These are phyloP conservation scores for Venturia asperata DNA, from an alignment of 2,329 filamentous ascomycete species.

Conservation along the genomic window DNA sequence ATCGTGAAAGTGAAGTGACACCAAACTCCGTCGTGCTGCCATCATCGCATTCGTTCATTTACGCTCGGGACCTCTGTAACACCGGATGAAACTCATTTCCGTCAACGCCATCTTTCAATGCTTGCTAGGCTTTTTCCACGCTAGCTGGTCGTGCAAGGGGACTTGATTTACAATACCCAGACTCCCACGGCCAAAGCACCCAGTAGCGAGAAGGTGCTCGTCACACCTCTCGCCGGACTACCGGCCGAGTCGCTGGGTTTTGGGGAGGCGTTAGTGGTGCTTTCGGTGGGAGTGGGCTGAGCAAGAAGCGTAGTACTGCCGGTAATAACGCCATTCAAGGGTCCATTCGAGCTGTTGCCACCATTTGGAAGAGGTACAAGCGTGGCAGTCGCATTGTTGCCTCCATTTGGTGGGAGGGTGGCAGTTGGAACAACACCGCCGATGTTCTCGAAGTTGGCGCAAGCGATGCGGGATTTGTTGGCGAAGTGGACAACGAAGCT, in stretches of 20 bases:
- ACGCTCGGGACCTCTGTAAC: not conserved
- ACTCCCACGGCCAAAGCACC: not conserved
- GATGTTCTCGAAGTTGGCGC: slow-evolving; percentile 22
- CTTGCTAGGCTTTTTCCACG: not conserved
- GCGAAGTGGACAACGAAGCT: slow-evolving; percentile 53
- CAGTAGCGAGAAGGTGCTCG: not conserved
- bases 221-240: not conserved
- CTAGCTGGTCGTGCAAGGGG: not conserved
- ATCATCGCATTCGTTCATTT: not conserved
- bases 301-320: not conserved
- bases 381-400: not conserved
- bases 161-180: not conserved
- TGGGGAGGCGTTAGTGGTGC: not conserved
- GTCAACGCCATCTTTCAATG: not conserved
- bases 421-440: not conserved
- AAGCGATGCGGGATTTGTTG: slow-evolving; percentile 22
- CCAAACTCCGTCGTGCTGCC: slow-evolving; percentile 10
- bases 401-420: not conserved
- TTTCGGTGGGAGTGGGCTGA: not conserved
- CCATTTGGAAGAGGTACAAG: not conserved
- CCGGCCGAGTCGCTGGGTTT: not conserved
- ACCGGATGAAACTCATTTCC: slow-evolving; percentile 9
- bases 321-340: slow-evolving; percentile 3
- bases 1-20: not conserved
- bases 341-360: not conserved